Base-by-base conservation (phyloP, 805 yeast genomes). In the Wickerhamomyces chaumierensis region DNA sequence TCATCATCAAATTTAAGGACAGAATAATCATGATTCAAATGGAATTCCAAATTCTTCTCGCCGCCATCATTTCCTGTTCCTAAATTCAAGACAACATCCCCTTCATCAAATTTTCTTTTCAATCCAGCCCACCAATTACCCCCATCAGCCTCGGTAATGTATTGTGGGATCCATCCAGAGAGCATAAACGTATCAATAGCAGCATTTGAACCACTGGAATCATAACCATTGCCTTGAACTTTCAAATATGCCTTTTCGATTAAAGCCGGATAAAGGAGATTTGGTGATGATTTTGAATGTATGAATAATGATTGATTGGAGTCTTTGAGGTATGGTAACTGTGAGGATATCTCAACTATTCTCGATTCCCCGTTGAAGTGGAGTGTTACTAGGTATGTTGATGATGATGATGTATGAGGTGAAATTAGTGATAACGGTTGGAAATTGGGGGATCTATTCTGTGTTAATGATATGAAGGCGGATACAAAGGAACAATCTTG, bases 401-500 rank as follows among this genome's bases (percentile, higher is more conserved):
- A 55, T 15, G 43, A 23, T 41, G n/a, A n/a, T n/a, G n/a, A n/a
- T n/a, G n/a, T n/a, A n/a, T n/a, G n/a, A n/a, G n/a, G n/a, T n/a
- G n/a, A n/a, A n/a, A n/a, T n/a, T n/a, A n/a, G n/a, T n/a, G 50
- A 16, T 57, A 55, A 0, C 63, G 51, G 29, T n/a, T n/a, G n/a
- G n/a, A n/a, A n/a, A n/a, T n/a, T n/a, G n/a, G n/a, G n/a, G n/a
- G n/a, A n/a, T n/a, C n/a, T n/a, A n/a, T n/a, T n/a, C n/a, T n/a
- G n/a, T n/a, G 12, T 25, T 1, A 78, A 57, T 1, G 84, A 71
- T 14, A 81, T 59, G 14, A 83, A 49, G 0, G 88, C 65, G 2
- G 87, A 75, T 3, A 84, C 83, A 51, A 84, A 74, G 0, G 94
- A 82, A 56, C 94, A 85, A 55, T 84, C 78, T 8, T 75, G 62